Conservation (phyloP, 176 grass and related monocot species). For the Thinopyrum elongatum region DNA sequence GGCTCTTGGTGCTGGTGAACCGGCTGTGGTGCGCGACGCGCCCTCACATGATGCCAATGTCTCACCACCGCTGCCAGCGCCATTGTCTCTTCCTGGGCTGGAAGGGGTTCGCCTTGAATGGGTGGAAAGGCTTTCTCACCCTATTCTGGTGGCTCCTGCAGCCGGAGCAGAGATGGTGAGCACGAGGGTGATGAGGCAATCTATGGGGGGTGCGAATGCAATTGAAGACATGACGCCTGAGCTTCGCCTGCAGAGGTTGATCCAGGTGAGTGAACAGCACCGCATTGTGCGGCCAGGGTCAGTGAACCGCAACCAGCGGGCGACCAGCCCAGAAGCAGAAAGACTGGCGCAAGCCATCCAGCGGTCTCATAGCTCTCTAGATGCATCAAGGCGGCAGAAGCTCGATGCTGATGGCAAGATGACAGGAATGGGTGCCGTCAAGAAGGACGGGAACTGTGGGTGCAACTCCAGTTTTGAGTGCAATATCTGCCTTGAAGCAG, state of each 20-base stretch:
- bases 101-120: background rate
- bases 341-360: conserved; percentile 57
- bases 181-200: background rate
- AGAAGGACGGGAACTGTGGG: conserved; percentile 39
- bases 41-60: background rate
- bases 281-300: conserved; percentile 23
- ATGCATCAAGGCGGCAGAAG: conserved; percentile 46
- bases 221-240: conserved; percentile 44
- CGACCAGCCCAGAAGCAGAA: conserved; percentile 44
- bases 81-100: background rate
- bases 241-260: conserved; percentile 61
- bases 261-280: conserved; percentile 56
- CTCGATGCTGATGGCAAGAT: conserved; percentile 39
- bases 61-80: background rate
- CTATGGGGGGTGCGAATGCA: background rate
- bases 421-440: conserved; percentile 19
- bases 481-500: conserved; percentile 77
- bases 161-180: conserved; percentile 17
- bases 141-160: background rate
- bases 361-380: conserved; percentile 41
- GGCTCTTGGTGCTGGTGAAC: conserved; percentile 20
- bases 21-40: background rate
- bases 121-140: conserved; percentile 21
- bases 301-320: background rate
- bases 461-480: conserved; percentile 70